Percentiles rank a stretch among this genome's conserved stretches.
These are phyloP conservation scores for Paradendryphiella salina DNA, from an alignment of 2,329 filamentous ascomycete genomes.

Conservation along the genomic window DNA sequence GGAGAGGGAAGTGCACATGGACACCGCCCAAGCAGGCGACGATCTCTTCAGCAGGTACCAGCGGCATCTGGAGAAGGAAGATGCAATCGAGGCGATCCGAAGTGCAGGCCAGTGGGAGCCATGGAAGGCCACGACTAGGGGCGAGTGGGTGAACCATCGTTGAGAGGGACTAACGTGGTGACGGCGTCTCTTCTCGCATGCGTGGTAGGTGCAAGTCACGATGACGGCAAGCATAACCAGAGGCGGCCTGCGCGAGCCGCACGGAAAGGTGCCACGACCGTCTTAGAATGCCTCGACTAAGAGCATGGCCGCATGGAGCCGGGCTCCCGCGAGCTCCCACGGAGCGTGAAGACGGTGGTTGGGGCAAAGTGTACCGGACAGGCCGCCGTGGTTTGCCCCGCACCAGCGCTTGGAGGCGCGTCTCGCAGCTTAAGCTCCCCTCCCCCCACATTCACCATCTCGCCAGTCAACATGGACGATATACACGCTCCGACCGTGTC, in stretches of 20 bases:
- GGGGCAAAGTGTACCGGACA: background rate
- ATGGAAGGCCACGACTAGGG: constrained; percentile 10
- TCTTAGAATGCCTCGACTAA: background rate
- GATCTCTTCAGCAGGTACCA: constrained; percentile 4
- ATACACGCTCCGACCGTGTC: constrained; percentile 72
- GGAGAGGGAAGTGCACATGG: constrained; percentile 29
- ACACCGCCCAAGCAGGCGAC: constrained; percentile 11
- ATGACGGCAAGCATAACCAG: constrained; percentile 13
- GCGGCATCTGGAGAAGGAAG: constrained; percentile 23
- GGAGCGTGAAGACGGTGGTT: background rate
- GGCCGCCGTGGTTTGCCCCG: constrained; percentile 17
- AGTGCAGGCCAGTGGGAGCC: constrained; percentile 18
- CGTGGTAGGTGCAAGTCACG: constrained; percentile 15
- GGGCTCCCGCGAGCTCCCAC: background rate
- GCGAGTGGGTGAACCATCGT: constrained; percentile 8
- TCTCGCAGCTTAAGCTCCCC: constrained; percentile 11
- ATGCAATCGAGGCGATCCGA: constrained; percentile 18
- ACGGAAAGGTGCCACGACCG: background rate
- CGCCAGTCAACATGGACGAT: constrained; percentile 60
- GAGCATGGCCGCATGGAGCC: background rate
- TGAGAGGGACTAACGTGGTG: constrained; percentile 4
- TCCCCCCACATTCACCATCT: background rate
- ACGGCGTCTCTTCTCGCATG: constrained; percentile 11
- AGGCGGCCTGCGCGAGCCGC: background rate
- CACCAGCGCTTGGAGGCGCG: constrained; percentile 13